Evolutionary conservation across 176 grass and related monocot species (phyloP).

Genomic region (Melocanna baccifera): DNA sequence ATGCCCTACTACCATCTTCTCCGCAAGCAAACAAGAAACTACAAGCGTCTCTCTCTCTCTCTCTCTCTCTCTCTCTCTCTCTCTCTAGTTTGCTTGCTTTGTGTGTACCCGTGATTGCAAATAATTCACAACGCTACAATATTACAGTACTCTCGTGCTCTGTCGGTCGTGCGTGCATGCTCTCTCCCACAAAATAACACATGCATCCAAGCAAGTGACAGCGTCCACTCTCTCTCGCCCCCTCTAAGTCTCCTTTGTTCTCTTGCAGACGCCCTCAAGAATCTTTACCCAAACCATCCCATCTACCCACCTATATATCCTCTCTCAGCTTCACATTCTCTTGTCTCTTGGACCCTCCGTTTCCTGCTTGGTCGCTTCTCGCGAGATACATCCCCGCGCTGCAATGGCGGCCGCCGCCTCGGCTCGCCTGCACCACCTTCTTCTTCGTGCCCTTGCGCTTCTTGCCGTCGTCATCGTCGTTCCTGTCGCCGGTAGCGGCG

Average conservation of each 20-base stretch:
- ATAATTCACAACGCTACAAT: conserved; percentile 27
- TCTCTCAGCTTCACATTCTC: conserved; percentile 13
- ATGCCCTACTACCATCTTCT: conserved; percentile 11
- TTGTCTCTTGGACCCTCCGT: conserved; percentile 15
- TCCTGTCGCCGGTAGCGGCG: not conserved
- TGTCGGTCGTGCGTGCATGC: not conserved
- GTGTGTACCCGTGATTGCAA: conserved; percentile 16
- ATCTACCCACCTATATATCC: not conserved
- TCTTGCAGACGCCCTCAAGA: conserved; percentile 9
- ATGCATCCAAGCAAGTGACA: conserved; percentile 10
- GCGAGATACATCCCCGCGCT: not conserved
- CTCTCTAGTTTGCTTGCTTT: not conserved
- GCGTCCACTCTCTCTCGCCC: not conserved
- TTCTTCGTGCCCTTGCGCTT: conserved; percentile 29
- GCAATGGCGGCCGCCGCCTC: conserved; percentile 26
- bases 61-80: not conserved
- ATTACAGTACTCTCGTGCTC: conserved; percentile 24
- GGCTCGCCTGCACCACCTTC: not conserved
- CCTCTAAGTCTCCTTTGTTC: not conserved
- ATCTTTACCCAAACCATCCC: not conserved
- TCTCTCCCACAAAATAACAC: not conserved
- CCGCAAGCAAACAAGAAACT: conserved; percentile 31
- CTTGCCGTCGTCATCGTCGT: not conserved
- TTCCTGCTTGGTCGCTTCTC: conserved; percentile 17
- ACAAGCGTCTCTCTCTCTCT: not conserved